Conservation (phyloP, 148 eudicot genomes). For the Rhododendron henanense region DNA sequence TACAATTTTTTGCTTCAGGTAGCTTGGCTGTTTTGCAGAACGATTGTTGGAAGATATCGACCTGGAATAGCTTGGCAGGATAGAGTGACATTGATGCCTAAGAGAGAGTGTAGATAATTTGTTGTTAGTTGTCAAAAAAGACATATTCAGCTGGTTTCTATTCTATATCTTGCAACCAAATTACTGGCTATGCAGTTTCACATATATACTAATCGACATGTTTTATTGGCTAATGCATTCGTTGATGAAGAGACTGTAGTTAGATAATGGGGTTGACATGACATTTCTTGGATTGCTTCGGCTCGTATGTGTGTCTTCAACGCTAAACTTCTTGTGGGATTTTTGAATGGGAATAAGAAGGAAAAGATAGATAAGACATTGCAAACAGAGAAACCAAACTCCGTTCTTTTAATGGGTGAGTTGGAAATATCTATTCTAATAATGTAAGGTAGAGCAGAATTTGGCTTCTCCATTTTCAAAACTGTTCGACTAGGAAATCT, state of each 20-base stretch:
- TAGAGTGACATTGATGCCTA: background rate
- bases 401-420: background rate
- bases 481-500: too few relatives aligned
- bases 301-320: background rate
- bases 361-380: background rate
- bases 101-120: background rate
- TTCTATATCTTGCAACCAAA: background rate
- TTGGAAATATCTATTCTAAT: background rate
- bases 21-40: background rate
- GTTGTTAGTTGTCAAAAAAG: background rate
- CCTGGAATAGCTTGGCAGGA: background rate
- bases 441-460: background rate
- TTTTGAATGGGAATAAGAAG: background rate
- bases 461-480: too few relatives aligned
- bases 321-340: background rate
- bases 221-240: background rate
- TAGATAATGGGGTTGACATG: background rate
- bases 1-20: slow-evolving; percentile 1
- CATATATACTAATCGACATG: background rate
- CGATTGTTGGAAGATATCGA: background rate
- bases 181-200: background rate
- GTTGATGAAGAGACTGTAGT: background rate
- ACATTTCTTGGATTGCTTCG: background rate
- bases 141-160: background rate
- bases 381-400: background rate